Percentiles rank a stretch among this genome's conserved stretches.
Evolutionary conservation across 2,329 filamentous ascomycete species (phyloP).

Genomic region (Gnomoniopsis sp.): DNA sequence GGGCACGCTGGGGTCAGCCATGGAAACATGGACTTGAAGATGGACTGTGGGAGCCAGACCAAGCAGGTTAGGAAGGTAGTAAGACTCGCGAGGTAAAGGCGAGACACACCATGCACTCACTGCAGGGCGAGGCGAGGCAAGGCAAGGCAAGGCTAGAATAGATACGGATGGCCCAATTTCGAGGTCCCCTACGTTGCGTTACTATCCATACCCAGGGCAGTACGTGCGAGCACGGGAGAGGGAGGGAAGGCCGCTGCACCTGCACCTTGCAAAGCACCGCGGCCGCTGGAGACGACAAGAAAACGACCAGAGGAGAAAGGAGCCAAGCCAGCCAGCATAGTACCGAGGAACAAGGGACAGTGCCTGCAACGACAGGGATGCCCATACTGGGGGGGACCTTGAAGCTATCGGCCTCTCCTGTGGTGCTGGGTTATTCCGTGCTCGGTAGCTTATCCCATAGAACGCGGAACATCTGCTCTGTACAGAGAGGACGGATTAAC

Average conservation of each 20-base stretch:
- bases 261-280: too few species aligned
- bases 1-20: constrained; percentile 12
- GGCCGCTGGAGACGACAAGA: too few species aligned
- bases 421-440: constrained; percentile 3
- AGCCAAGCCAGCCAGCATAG: too few species aligned
- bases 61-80: constrained; percentile 19
- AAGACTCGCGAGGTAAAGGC: background rate
- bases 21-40: constrained; percentile 7
- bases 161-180: background rate
- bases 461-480: too few species aligned
- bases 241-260: background rate
- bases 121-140: background rate
- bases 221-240: background rate
- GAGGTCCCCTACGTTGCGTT: too few species aligned
- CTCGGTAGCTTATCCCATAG: too few species aligned
- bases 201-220: too few species aligned
- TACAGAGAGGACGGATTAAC: too few species aligned
- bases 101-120: constrained; percentile 1
- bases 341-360: background rate
- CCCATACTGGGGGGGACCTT: constrained; percentile 8
- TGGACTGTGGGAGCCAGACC: constrained; percentile 11
- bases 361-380: background rate
- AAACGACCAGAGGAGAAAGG: too few species aligned
- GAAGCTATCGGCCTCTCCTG: constrained; percentile 5
- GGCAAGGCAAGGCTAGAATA: background rate